A percentile compares a stretch with the other conserved stretches of the same genome.
phyloP scores from a whole-genome alignment of 2,329 filamentous ascomycete species.

The Ophiostoma populinum region DNA sequence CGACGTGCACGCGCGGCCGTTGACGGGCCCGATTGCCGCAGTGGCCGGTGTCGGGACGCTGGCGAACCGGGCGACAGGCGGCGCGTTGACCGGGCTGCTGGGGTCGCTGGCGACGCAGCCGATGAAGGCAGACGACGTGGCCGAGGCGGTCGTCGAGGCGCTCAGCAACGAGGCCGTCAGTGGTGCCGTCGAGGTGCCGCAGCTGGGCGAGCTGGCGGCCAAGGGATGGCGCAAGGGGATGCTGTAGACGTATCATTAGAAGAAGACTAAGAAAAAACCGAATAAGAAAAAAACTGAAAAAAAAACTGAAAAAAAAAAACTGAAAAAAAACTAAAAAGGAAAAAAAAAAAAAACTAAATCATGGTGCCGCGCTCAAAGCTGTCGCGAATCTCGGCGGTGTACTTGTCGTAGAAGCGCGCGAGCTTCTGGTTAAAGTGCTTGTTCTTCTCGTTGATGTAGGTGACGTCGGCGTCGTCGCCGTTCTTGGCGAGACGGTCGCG shows the following conservation, averaged over 20 bases:
- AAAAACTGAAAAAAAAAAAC: not conserved
- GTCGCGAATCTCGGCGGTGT: constrained; percentile 90
- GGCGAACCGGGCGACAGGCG: constrained; percentile 62
- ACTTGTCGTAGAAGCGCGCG: constrained; percentile 93
- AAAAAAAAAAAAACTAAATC: constrained; percentile 38
- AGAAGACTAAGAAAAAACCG: too few relatives aligned
- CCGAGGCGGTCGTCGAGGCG: constrained; percentile 78
- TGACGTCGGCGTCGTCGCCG: constrained; percentile 80
- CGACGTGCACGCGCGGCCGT: constrained; percentile 55
- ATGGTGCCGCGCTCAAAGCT: constrained; percentile 96
- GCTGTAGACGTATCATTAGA: constrained; percentile 37
- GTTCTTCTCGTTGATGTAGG: constrained; percentile 99
- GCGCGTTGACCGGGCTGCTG: constrained; percentile 58
- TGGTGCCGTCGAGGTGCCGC: constrained; percentile 59
- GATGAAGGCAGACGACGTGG: constrained; percentile 71
- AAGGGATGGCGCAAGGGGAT: constrained; percentile 82
- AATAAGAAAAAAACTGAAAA: not conserved
- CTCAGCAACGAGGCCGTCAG: constrained; percentile 54
- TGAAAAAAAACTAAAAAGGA: not conserved
- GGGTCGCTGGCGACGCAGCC: constrained; percentile 76
- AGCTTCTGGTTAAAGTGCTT: constrained; percentile 99
- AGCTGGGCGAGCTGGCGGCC: constrained; percentile 67
- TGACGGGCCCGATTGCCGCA: constrained; percentile 74
- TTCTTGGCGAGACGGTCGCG: constrained; percentile 59
- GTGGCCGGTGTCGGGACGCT: constrained; percentile 56